Evolutionary conservation across 371 early-diverging fungal species (phyloP), one percentile per base, ranked within the genome.

Genomic region (Lichtheimia ramosa): DNA sequence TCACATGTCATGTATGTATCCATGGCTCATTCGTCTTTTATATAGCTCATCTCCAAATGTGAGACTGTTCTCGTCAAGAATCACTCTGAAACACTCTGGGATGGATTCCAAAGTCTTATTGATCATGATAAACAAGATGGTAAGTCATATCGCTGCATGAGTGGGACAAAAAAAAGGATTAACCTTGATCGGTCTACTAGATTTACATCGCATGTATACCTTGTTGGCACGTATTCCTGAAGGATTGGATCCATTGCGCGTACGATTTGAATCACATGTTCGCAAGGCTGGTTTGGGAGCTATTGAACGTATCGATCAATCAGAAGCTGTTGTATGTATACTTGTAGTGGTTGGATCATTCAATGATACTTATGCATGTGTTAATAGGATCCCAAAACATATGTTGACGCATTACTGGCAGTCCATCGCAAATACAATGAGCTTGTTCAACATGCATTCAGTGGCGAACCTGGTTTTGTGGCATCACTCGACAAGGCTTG

Each of bases 401-500:
- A 95, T 69, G 92, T 93, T 3, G 86, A 89, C 51, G 87, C 93
- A 1, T 69, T 95, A 21, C 75, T 96, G 41, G 77, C 82, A 43
- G 92, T 94, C 6, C 91, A 94, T 62, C 84, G 79, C 39, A 89
- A 92, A 75, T 96, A 90, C 71, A 77, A 87, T 41, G 84, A 84
- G 24, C 74, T 94, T 24, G 88, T 93, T 5, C 79, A 82, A 59
- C 74, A 76, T 1, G 88, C 95, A 3, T 94, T 95, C 71, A 73
- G 81, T 61, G 87, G 87, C 16, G 95, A 97, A 51, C 82, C 94
- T n/a, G 95, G 94, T 0, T 94, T 96, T 71, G 91, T 89, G 24
- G 93, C 89, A 48, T 86, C 95, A n/a, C 73, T 96, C 43, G 96
- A 96, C 74, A 91, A 89, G 62, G 96, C 95, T 0, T 95, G 95